Evolutionary conservation across 441 rosid genomes (phyloP), one percentile per base, ranked within the genome.

Genomic region (Mallotus japonicus): DNA sequence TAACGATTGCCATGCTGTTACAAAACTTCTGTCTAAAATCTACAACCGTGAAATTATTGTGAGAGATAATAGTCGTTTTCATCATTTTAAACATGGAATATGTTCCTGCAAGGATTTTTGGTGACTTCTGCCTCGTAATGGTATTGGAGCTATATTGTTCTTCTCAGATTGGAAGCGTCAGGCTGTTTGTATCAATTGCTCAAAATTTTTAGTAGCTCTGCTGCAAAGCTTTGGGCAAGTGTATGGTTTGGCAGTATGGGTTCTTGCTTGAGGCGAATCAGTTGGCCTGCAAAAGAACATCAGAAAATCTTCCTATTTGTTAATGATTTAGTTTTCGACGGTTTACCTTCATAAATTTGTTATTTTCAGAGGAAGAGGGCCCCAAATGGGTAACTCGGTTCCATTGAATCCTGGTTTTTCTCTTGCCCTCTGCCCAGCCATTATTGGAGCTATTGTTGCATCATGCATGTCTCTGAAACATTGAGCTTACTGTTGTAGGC

Each of bases 21-120:
- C 82, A 7, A 87, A 85, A 78, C 83, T 84, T 24, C 68, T 88
- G 13, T 87, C 88, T 50, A 44, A 63, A 51, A 83, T 88, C 54
- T 85, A 85, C 65, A 50, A 61, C n/a, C 70, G 77, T 10, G 87
- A 88, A 68, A 87, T 88, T 56, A 80, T 85, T 67, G 88, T 85
- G 75, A 88, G 89, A 82, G 92, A 85, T 65, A 85, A 80, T 24
- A 81, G 80, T 49, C 78, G 90, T 61, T 88, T 88, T 80, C 89
- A 87, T 84, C 86, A 84, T 77, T 88, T 88, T 67, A 81, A 72
- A 80, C 65, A 79, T 51, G 87, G 89, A 20, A 81, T 74, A 16
- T 88, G 89, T 76, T 88, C 92, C 63, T 87, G 89, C 81, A 83
- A 84, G 40, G 88, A 88, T 79, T 87, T 84, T 74, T 83, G 89